A percentile compares a stretch with the other conserved stretches of the same genome.
Evolutionary conservation across 805 yeast species (phyloP).

Genomic region (Wickerhamiella cacticola): DNA sequence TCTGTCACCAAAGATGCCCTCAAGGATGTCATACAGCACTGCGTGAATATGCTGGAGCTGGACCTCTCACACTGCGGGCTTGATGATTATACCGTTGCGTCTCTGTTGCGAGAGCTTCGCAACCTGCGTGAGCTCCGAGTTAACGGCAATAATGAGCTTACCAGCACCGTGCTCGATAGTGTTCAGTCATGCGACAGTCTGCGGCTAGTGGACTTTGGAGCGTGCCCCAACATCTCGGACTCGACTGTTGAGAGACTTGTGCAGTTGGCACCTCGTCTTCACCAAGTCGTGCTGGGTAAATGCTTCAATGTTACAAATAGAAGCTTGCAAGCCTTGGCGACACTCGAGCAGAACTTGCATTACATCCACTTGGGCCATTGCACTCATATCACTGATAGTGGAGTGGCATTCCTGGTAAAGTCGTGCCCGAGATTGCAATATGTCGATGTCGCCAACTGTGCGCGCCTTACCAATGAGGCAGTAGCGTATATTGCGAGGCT

Average conservation of each 20-base stretch:
- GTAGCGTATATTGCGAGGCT: conserved; percentile 62
- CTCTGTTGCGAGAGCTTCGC: conserved; percentile 48
- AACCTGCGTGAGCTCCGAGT: conserved; percentile 76
- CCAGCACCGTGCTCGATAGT: conserved; percentile 46
- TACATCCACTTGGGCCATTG: conserved; percentile 93
- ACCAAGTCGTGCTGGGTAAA: conserved; percentile 82
- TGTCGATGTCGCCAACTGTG: conserved; percentile 90
- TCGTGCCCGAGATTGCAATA: conserved; percentile 78
- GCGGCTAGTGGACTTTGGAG: conserved; percentile 74
- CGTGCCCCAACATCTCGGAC: conserved; percentile 68
- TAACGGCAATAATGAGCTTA: conserved; percentile 55
- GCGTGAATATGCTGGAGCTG: conserved; percentile 75
- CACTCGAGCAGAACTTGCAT: conserved; percentile 67
- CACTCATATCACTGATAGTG: conserved; percentile 75
- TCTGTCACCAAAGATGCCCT: conserved; percentile 55
- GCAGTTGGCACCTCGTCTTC: conserved; percentile 64
- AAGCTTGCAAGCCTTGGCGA: conserved; percentile 57
- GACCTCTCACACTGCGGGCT: conserved; percentile 37
- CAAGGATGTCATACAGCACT: conserved; percentile 47
- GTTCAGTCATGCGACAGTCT: conserved; percentile 44
- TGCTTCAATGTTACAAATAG: conserved; percentile 79
- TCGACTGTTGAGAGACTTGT: conserved; percentile 62
- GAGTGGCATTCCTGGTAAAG: conserved; percentile 62
- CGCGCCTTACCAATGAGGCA: conserved; percentile 74
- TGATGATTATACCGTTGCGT: conserved; percentile 48